Conservation (phyloP, 441 rosid species). For the Breynia disticha region DNA sequence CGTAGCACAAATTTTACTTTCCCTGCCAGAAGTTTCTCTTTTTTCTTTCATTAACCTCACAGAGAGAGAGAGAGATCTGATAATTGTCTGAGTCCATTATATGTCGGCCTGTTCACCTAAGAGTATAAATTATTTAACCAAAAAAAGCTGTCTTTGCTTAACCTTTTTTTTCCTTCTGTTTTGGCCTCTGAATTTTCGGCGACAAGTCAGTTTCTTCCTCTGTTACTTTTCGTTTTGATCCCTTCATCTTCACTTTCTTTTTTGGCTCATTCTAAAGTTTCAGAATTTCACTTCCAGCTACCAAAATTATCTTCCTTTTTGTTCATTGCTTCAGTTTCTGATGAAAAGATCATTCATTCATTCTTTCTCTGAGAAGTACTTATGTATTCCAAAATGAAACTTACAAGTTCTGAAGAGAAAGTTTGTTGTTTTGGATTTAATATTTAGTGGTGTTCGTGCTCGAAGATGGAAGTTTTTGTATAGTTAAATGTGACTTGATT, state of each 20-base stretch:
- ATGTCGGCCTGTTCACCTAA: conserved; percentile 63
- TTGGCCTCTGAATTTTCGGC: conserved; percentile 57
- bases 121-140: conserved; percentile 10
- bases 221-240: conserved; percentile 19
- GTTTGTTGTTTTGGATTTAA: conserved; percentile 4
- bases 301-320: neutral
- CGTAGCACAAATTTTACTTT: neutral
- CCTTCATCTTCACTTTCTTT: conserved; percentile 10
- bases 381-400: conserved; percentile 7
- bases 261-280: neutral
- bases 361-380: neutral
- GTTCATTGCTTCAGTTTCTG: conserved; percentile 1
- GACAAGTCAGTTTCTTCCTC: conserved; percentile 48
- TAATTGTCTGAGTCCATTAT: conserved; percentile 32
- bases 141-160: conserved; percentile 40
- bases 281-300: neutral
- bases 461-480: too few relatives aligned
- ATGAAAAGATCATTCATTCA: conserved; percentile 11
- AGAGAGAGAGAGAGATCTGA: conserved; percentile 17
- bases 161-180: conserved; percentile 25
- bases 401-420: conserved; percentile 11
- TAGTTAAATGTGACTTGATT: too few relatives aligned
- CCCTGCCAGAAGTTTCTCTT: neutral
- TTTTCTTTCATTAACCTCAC: neutral
- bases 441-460: conserved; percentile 4